Conservation (phyloP, 2,329 filamentous ascomycete species). For the Pseudogymnoascus sp. region DNA sequence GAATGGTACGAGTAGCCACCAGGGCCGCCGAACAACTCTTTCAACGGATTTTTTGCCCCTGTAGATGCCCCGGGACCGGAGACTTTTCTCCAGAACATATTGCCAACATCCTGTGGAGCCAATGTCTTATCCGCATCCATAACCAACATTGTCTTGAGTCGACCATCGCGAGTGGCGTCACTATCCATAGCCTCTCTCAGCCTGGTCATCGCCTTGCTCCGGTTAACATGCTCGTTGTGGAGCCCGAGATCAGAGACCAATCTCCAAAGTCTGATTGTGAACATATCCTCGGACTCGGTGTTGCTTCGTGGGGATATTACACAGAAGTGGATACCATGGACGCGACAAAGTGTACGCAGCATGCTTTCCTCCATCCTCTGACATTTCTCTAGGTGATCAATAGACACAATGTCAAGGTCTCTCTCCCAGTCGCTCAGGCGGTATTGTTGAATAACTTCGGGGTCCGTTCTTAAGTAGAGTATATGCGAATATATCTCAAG, state of each 20-base stretch:
- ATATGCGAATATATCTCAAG: constrained; percentile 47
- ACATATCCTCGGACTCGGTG: constrained; percentile 18
- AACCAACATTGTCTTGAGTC: constrained; percentile 41
- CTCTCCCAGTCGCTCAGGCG: constrained; percentile 33
- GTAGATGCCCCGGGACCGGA: background rate
- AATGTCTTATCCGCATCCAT: constrained; percentile 55
- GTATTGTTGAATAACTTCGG: constrained; percentile 32
- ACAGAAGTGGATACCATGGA: constrained; percentile 42
- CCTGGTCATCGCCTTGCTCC: constrained; percentile 6
- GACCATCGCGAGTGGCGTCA: background rate
- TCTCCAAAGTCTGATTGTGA: constrained; percentile 22
- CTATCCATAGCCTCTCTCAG: constrained; percentile 15
- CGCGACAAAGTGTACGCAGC: constrained; percentile 38
- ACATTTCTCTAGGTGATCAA: constrained; percentile 40
- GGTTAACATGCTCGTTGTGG: constrained; percentile 36
- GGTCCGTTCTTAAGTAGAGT: constrained; percentile 43
- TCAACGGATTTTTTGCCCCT: constrained; percentile 28
- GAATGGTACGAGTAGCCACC: constrained; percentile 46
- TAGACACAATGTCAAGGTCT: constrained; percentile 29
- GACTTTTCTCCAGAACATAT: constrained; percentile 41
- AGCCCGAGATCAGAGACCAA: constrained; percentile 29
- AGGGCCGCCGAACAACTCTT: constrained; percentile 39
- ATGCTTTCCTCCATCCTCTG: constrained; percentile 35
- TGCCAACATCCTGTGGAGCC: constrained; percentile 41
- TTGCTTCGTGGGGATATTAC: constrained; percentile 16